Evolutionary conservation across 2,329 filamentous ascomycete genomes (phyloP).

Genomic region (Scytalidium sp.): DNA sequence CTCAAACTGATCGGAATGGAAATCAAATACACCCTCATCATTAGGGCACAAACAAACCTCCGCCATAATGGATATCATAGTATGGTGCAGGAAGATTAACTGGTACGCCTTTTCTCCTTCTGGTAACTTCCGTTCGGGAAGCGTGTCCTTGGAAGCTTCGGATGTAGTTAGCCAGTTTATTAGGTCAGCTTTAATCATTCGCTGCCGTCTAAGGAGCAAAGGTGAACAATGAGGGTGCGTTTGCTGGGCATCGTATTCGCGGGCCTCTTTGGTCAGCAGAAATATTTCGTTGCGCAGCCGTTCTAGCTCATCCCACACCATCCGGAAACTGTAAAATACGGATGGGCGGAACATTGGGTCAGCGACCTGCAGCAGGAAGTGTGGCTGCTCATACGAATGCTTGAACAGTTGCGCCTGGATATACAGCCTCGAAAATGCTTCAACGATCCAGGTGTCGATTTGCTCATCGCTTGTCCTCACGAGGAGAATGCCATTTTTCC

Average conservation of each 20-base stretch:
- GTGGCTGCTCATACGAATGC: conserved; percentile 12
- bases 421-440: conserved; percentile 33
- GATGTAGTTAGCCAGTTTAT: conserved; percentile 8
- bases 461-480: conserved; percentile 19
- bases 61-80: conserved; percentile 41
- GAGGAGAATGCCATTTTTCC: not conserved
- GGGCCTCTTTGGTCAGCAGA: conserved; percentile 9
- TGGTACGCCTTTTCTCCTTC: conserved; percentile 17
- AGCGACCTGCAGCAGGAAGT: conserved; percentile 9
- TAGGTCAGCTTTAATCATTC: conserved; percentile 5
- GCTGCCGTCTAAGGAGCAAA: conserved; percentile 4
- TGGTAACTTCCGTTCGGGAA: not conserved
- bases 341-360: conserved; percentile 7
- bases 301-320: conserved; percentile 17
- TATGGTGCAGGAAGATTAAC: conserved; percentile 36
- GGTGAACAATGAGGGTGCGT: not conserved
- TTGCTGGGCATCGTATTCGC: conserved; percentile 5
- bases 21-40: conserved; percentile 36
- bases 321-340: conserved; percentile 17
- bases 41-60: conserved; percentile 27
- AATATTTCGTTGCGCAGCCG: conserved; percentile 13
- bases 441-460: conserved; percentile 40
- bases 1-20: conserved; percentile 28
- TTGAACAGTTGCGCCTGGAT: conserved; percentile 27
- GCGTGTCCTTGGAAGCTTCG: conserved; percentile 2